Conservation (phyloP, 179 eudicot species). For the Spergularia azorica region DNA sequence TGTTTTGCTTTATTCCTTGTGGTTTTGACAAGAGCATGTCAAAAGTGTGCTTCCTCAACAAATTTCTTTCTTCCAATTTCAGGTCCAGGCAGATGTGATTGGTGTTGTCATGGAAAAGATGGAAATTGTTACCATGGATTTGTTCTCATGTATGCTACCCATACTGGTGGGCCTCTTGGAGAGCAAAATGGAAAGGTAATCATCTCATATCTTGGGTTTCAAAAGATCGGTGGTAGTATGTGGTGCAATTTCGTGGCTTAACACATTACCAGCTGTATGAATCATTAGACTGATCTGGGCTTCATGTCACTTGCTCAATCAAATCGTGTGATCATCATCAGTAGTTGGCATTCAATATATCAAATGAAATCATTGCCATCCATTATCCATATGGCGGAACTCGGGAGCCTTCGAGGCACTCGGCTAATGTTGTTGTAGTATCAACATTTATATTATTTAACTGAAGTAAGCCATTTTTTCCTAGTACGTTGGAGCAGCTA, state of each 20-base stretch:
- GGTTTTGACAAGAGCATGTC: constrained; percentile 21
- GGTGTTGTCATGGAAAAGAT: constrained; percentile 66
- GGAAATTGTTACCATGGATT: constrained; percentile 74
- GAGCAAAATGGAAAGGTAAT: constrained; percentile 87
- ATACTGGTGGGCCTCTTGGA: constrained; percentile 70
- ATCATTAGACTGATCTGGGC: neutral
- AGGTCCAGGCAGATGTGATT: constrained; percentile 94
- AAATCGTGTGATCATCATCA: no score
- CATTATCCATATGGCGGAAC: no score
- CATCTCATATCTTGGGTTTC: constrained; percentile 7
- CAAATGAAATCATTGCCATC: no score
- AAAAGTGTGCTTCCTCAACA: constrained; percentile 9
- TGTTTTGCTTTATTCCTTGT: neutral
- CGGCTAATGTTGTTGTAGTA: no score
- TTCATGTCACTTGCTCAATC: neutral
- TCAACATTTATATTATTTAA: no score
- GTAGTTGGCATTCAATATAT: no score
- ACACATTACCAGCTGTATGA: neutral
- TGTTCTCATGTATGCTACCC: constrained; percentile 79
- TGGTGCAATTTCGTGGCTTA: neutral
- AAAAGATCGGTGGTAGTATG: neutral
- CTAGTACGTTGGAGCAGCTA: no score
- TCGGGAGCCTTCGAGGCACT: no score
- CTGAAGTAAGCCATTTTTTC: no score
- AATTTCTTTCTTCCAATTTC: constrained; percentile 24